A percentile compares a stretch with the other conserved stretches of the same genome.
Conservation (phyloP, 164 flowering plant species). For the Nelumbo lutea region DNA sequence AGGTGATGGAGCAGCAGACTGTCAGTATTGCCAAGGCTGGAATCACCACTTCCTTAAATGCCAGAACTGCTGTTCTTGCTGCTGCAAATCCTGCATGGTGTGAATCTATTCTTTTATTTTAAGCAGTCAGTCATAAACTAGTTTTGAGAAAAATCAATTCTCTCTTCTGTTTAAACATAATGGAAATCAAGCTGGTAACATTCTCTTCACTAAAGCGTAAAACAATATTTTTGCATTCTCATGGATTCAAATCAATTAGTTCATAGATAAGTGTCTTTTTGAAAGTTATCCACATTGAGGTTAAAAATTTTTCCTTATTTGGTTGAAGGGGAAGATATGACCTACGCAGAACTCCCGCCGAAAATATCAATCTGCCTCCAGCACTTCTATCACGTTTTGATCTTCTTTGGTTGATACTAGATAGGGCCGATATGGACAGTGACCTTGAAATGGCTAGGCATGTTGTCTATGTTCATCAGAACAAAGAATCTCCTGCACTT, state of each 20-base stretch:
- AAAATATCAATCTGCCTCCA: conserved; percentile 98
- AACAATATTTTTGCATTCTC: background rate
- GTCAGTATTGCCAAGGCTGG: conserved; percentile 99
- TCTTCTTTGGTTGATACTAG: conserved; percentile 92
- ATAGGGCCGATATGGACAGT: conserved; percentile 95
- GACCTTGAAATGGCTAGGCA: conserved; percentile 99
- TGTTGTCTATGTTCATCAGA: conserved; percentile 88
- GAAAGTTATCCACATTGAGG: background rate
- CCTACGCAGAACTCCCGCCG: conserved; percentile 94
- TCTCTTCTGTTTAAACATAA: background rate
- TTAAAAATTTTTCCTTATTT: conserved; percentile 5
- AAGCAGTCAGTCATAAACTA: background rate
- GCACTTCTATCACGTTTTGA: conserved; percentile 97
- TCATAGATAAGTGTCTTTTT: background rate
- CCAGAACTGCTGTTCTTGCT: conserved; percentile 97
- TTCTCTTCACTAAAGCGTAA: background rate
- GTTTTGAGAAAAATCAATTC: background rate
- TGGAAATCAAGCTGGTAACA: background rate
- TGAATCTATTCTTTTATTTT: background rate
- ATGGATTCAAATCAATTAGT: background rate
- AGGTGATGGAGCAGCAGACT: conserved; percentile 99
- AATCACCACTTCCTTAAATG: conserved; percentile 95
- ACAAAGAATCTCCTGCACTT: conserved; percentile 86
- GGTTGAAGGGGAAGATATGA: conserved; percentile 95
- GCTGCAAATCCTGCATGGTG: conserved; percentile 99